Evolutionary conservation across 768 basidiomycete species (phyloP), one percentile per base, ranked within the genome.

Genomic region (Cystoderma amianthinum): DNA sequence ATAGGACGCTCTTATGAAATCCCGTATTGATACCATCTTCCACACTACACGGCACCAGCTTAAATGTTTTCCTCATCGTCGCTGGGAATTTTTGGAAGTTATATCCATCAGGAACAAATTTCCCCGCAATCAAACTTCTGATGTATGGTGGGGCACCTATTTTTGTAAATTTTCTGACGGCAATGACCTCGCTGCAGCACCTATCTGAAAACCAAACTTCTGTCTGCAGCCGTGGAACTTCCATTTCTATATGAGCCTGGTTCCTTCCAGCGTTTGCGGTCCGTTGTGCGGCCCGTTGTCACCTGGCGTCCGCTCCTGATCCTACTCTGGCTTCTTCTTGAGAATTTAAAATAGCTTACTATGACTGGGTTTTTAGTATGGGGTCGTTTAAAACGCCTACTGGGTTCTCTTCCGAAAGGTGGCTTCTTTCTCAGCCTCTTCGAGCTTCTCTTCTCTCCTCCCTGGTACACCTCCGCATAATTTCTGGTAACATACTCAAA

Each of bases 401-500:
- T n/a, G 7, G 25, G 7, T 7, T 7, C 7, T n/a, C n/a, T 28
- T 7, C 25, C n/a, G n/a, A 28, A 28, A 7, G 25, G 7, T n/a
- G 25, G 25, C 7, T 28, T n/a, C n/a, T 28, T n/a, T 28, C 25
- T 28, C 25, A n/a, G 35, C 12, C 17, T 36, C 37, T 21, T 15
- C n/a, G 16, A 9, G 15, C 39, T 40, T 28, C 39, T 25, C 39
- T 40, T 40, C 39, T 42, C 15, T 5, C 4, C 34, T 25, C 22
- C 19, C 22, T 18, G 23, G 15, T 32, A 39, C 32, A n/a, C 23
- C 19, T 12, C 17, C 10, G 12, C 23, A 22, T 7, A 28, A 28
- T 7, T n/a, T 7, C 25, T 25, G 39, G 34, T 15, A 36, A 39
- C 24, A 12, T 25, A 17, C 37, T 28, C 49, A 49, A 28, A 28